phyloP scores from a whole-genome alignment of 2,329 filamentous ascomycete genomes.

The Claviceps pazoutovae region DNA sequence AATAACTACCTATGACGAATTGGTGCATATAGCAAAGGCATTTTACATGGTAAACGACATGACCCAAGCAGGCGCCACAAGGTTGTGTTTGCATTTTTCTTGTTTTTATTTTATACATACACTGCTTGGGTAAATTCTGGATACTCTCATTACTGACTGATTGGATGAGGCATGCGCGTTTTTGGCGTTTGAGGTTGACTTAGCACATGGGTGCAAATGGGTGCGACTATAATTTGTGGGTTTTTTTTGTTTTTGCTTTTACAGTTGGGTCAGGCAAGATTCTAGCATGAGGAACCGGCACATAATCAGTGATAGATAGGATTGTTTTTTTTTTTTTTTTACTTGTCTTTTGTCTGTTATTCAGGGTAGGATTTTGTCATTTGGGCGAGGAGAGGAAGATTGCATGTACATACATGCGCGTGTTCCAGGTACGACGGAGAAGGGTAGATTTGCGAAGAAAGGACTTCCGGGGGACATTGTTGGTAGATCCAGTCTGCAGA shows the following conservation, averaged over 20 bases:
- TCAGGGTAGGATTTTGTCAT: no score
- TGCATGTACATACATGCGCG: no score
- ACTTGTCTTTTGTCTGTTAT: no score
- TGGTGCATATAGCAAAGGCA: slow-evolving; percentile 2
- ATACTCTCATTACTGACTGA: background rate
- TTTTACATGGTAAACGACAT: background rate
- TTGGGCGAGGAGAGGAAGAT: no score
- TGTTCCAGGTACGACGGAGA: no score
- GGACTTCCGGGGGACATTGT: background rate
- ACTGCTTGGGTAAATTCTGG: background rate
- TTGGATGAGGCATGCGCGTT: background rate
- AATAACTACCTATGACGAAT: background rate
- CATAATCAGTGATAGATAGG: no score
- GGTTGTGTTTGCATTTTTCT: background rate
- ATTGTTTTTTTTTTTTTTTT: no score
- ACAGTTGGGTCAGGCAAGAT: background rate
- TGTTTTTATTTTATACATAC: background rate
- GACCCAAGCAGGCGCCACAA: background rate
- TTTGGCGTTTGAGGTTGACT: background rate
- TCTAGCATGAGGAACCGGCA: no score
- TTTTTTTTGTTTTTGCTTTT: background rate
- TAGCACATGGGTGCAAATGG: background rate
- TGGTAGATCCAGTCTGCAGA: background rate
- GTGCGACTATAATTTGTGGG: background rate
- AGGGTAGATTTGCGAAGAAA: no score